phyloP scores from a whole-genome alignment of 164 flowering plant genomes.

The Aristolochia contorta region DNA sequence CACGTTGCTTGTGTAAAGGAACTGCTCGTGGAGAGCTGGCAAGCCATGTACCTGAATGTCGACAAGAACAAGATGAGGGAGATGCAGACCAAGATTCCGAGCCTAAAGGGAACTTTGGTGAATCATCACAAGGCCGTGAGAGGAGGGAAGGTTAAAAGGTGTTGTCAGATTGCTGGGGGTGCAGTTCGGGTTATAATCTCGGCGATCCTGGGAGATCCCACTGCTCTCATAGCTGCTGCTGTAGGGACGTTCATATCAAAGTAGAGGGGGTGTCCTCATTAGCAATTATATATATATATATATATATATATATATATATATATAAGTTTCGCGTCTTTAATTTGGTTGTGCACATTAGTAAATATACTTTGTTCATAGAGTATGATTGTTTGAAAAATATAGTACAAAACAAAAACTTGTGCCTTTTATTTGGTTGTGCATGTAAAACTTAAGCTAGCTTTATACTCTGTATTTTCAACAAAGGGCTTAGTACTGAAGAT shows the following conservation, averaged over 20 bases:
- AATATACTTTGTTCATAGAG: neutral
- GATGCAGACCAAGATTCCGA: conserved; percentile 37
- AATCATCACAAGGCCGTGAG: conserved; percentile 12
- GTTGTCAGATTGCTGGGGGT: conserved; percentile 38
- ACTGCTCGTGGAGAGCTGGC: conserved; percentile 55
- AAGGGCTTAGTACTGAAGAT: too few relatives aligned
- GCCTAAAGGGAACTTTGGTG: conserved; percentile 23
- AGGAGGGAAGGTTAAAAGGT: conserved; percentile 29
- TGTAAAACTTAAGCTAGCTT: too few relatives aligned
- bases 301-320: too few relatives aligned
- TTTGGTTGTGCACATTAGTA: neutral
- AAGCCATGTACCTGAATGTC: conserved; percentile 35
- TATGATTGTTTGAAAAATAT: too few relatives aligned
- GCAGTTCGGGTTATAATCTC: conserved; percentile 35
- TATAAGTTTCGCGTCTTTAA: too few relatives aligned
- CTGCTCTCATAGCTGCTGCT: conserved; percentile 26
- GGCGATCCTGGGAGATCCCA: conserved; percentile 37
- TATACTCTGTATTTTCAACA: too few relatives aligned
- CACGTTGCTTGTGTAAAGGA: conserved; percentile 59
- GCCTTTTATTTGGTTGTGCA: too few relatives aligned
- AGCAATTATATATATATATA: too few relatives aligned
- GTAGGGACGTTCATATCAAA: conserved; percentile 23
- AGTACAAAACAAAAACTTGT: too few relatives aligned
- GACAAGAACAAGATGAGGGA: conserved; percentile 34
- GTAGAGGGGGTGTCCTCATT: conserved; percentile 6